phyloP scores from a whole-genome alignment of 176 grass and related monocot species.

The Aegilops umbellulata region DNA sequence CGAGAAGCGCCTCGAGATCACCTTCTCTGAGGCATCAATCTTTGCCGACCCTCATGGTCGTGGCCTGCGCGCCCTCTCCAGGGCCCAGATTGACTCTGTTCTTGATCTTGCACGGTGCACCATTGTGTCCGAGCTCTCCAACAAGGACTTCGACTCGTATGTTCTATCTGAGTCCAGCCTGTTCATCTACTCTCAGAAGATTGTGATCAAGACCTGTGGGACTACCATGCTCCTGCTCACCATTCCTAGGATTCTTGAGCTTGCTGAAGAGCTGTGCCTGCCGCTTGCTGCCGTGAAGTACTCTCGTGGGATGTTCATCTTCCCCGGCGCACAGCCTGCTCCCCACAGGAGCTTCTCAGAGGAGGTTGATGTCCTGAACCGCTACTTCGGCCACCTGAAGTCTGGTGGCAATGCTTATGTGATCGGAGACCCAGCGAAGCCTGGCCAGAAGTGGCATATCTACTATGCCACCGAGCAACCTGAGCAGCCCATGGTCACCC shows the following conservation, averaged over 20 bases:
- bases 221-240: conserved; percentile 77
- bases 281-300: conserved; percentile 63
- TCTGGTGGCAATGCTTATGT: conserved; percentile 69
- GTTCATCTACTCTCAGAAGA: conserved; percentile 65
- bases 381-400: conserved; percentile 50
- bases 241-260: conserved; percentile 73
- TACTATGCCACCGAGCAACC: conserved; percentile 64
- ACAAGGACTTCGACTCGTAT: conserved; percentile 72
- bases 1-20: conserved; percentile 76
- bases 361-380: conserved; percentile 52
- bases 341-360: conserved; percentile 83
- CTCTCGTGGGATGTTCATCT: conserved; percentile 76
- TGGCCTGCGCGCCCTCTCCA: conserved; percentile 64
- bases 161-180: conserved; percentile 79
- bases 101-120: conserved; percentile 76
- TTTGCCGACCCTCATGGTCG: conserved; percentile 51
- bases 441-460: conserved; percentile 70
- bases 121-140: conserved; percentile 71
- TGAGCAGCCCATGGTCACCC: conserved; percentile 59
- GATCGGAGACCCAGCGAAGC: conserved; percentile 55
- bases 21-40: conserved; percentile 53
- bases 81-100: conserved; percentile 77
- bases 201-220: conserved; percentile 80
- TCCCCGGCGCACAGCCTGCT: conserved; percentile 63
- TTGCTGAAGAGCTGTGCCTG: conserved; percentile 68